Percentiles rank a stretch among this genome's conserved stretches.
Conservation (phyloP, 2,329 filamentous ascomycete genomes). For the Madurella fahalii region DNA sequence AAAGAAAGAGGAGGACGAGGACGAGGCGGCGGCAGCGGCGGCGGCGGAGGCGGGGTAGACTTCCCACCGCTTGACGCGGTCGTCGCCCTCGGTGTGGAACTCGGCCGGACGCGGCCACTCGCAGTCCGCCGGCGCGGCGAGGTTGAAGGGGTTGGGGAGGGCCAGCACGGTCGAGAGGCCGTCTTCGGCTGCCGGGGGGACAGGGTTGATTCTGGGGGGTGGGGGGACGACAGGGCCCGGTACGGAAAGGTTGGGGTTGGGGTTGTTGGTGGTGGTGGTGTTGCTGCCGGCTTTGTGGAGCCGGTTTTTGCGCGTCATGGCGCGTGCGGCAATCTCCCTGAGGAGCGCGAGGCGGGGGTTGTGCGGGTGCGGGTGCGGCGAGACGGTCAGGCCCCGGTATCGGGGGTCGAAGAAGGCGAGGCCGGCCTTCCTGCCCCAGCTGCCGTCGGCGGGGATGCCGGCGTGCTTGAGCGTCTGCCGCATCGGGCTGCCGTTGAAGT, state of each 20-base stretch:
- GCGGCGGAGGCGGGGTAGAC: not conserved
- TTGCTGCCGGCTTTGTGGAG: no score
- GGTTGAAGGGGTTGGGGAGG: not conserved
- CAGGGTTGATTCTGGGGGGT: not conserved
- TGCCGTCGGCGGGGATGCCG: not conserved
- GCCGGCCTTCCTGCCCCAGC: not conserved
- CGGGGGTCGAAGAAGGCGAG: not conserved
- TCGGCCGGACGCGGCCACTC: constrained; percentile 5
- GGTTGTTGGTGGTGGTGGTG: no score
- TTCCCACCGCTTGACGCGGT: not conserved
- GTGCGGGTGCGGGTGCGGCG: not conserved
- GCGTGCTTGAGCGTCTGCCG: not conserved
- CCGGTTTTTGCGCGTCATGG: not conserved
- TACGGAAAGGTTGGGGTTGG: no score
- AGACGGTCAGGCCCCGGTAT: not conserved
- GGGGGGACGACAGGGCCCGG: not conserved
- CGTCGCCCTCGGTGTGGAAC: not conserved
- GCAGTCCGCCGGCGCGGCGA: not conserved
- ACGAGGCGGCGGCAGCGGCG: no score
- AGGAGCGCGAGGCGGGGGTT: not conserved
- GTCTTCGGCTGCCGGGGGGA: not conserved
- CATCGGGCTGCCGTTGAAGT: not conserved
- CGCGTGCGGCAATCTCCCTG: not conserved
- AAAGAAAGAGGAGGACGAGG: no score
- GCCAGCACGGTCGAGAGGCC: not conserved